Evolutionary conservation across 208 protist genomes (phyloP), one percentile per base, ranked within the genome.

Genomic region (Trypanosoma cruzi): DNA sequence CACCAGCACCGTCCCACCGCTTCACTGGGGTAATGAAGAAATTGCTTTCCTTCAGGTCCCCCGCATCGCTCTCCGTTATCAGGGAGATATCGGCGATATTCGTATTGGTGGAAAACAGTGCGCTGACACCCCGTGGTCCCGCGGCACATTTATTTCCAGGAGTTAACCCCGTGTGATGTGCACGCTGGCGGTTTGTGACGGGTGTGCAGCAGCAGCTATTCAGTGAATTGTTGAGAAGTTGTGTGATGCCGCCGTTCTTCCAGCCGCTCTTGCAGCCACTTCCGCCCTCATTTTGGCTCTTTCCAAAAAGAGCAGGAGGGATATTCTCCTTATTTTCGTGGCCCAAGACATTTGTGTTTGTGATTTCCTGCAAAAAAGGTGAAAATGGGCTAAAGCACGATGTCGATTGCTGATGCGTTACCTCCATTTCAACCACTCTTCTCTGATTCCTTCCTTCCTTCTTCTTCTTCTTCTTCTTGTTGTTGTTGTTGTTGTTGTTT

Each of bases 311-410:
- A 49, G 32, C 68, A 29, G 71, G 71, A 18, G 54, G 63, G 34
- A 76, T 61, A 37, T 76, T 76, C 44, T 76, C 71, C 49, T 76
- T 76, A 32, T 76, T 71, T 29, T 76, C 71, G 2, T 2, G 6
- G 46, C 16, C 24, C 4, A 56, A 18, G 5, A 31, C 40, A 54
- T 18, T 54, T 8, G 52, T 62, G 31, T 76, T 76, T 2, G 64
- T 76, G 34, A 76, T 66, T 20, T 76, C 71, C 49, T 71, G 71
- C 44, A 76, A 29, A 28, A 76, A 71, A 4, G 71, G 46, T 16
- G 64, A 49, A 24, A 71, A 71, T 18, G 37, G 32, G 44, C 70
- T 58, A 26, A 76, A 66, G 26, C 49, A 52, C 36, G 56, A 28
- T 8, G 49, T 26, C 18, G 53, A 22, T 20, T 68, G 31, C 34